phyloP scores from a whole-genome alignment of 805 yeast genomes.

The Yamadazyma takamatsuzukensis region DNA sequence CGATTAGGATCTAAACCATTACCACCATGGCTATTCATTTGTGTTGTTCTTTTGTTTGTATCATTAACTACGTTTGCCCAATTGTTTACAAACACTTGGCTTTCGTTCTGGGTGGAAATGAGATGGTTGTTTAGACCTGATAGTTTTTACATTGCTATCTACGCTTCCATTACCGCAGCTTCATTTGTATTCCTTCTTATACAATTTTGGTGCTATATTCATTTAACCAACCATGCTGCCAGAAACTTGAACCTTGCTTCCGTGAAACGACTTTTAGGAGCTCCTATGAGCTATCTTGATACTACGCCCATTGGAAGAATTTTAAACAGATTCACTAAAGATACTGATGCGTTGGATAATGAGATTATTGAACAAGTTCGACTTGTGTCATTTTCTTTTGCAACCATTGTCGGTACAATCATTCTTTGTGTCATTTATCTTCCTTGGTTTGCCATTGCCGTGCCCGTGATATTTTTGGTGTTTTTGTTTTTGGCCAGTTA shows the following conservation, averaged over 20 bases:
- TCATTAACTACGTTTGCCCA: slow-evolving; percentile 46
- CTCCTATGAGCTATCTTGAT: slow-evolving; percentile 82
- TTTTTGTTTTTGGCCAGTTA: slow-evolving; percentile 27
- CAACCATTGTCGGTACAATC: slow-evolving; percentile 56
- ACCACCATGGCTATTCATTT: slow-evolving; percentile 15
- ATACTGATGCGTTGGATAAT: slow-evolving; percentile 79
- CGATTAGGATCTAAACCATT: slow-evolving; percentile 49
- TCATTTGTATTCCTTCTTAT: slow-evolving; percentile 42
- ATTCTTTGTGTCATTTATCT: slow-evolving; percentile 34
- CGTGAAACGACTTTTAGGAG: slow-evolving; percentile 54
- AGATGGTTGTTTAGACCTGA: slow-evolving; percentile 45
- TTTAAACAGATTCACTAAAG: slow-evolving; percentile 82
- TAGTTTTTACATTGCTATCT: slow-evolving; percentile 69
- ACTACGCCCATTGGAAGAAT: slow-evolving; percentile 86
- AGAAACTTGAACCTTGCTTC: slow-evolving; percentile 58
- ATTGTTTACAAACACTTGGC: slow-evolving; percentile 69
- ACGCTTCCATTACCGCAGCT: slow-evolving; percentile 55
- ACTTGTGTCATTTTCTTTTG: slow-evolving; percentile 50
- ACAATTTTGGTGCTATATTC: slow-evolving; percentile 46
- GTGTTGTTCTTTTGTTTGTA: slow-evolving; percentile 17
- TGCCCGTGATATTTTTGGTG: slow-evolving; percentile 26
- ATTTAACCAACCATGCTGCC: slow-evolving; percentile 51
- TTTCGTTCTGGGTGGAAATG: slow-evolving; percentile 72
- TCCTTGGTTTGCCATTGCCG: slow-evolving; percentile 39
- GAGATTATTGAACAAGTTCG: slow-evolving; percentile 70